phyloP scores from a whole-genome alignment of 176 grass and related monocot species.

The Carex kokanica region DNA sequence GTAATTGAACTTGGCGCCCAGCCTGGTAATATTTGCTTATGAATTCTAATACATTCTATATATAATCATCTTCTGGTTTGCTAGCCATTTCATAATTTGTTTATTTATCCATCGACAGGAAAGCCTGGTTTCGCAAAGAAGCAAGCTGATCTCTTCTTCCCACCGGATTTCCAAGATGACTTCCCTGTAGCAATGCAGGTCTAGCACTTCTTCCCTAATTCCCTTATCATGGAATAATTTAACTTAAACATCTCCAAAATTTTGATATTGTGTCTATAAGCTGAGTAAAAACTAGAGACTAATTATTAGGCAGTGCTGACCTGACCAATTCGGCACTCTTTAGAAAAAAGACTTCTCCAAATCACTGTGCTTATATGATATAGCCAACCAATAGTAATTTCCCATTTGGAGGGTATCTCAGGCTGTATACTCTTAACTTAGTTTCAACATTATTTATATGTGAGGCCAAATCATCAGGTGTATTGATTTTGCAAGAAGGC shows the following conservation, averaged over 20 bases:
- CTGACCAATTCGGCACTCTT: neutral
- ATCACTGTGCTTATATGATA: neutral
- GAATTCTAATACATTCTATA: neutral
- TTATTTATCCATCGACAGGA: slow-evolving; percentile 27
- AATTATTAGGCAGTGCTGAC: neutral
- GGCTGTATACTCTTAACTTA: neutral
- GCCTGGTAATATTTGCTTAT: slow-evolving; percentile 47
- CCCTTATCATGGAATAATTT: neutral
- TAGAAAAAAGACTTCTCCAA: neutral
- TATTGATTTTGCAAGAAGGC: neutral
- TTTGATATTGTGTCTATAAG: neutral
- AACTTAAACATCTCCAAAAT: neutral
- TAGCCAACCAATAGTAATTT: neutral
- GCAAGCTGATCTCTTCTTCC: slow-evolving; percentile 91
- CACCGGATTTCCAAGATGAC: slow-evolving; percentile 92
- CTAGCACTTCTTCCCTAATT: slow-evolving; percentile 12
- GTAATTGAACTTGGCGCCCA: slow-evolving; percentile 89
- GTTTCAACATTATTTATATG: neutral
- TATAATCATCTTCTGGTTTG: neutral
- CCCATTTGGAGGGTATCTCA: neutral
- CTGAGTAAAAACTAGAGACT: neutral
- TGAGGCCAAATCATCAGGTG: neutral
- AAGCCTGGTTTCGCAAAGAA: slow-evolving; percentile 93
- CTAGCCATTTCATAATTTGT: neutral
- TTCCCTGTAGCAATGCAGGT: slow-evolving; percentile 99